Percentiles rank a stretch among this genome's conserved stretches.
Conservation (phyloP, 495 filamentous ascomycete genomes). For the Penicillium ochrochloron region DNA sequence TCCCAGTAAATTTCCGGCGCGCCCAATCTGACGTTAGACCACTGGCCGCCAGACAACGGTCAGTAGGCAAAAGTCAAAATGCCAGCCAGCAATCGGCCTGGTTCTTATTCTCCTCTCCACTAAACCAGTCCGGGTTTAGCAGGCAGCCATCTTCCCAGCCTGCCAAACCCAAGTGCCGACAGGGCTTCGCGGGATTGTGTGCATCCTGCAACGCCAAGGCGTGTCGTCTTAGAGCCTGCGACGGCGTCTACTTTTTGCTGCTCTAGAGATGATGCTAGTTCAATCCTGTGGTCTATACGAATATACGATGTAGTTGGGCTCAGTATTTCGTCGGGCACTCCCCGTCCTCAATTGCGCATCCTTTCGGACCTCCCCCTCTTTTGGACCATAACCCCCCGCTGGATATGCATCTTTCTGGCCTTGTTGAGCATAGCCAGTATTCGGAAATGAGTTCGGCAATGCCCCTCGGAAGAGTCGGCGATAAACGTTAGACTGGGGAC, state of each 20-base stretch:
- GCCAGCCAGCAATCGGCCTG: not conserved
- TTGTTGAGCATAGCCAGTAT: constrained; percentile 3
- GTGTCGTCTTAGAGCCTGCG: not conserved
- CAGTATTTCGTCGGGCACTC: constrained; percentile 1
- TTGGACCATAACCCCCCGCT: not conserved
- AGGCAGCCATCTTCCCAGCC: constrained; percentile 11
- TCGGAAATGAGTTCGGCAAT: constrained; percentile 4
- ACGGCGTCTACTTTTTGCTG: not conserved
- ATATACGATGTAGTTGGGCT: not conserved
- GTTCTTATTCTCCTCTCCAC: constrained; percentile 13
- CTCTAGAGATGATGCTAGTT: not conserved
- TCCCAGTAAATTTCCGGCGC: not conserved
- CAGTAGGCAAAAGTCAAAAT: not conserved
- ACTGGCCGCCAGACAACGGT: not conserved
- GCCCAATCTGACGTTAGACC: constrained; percentile 6
- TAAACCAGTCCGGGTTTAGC: constrained; percentile 27
- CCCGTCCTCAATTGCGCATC: constrained; percentile 4
- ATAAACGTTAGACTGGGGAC: not conserved
- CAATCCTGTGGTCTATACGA: not conserved
- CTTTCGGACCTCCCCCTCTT: not conserved
- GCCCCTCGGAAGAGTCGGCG: not conserved
- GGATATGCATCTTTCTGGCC: not conserved
- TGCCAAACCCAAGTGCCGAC: constrained; percentile 25
- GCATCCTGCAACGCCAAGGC: not conserved
- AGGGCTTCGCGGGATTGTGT: constrained; percentile 16